Percentiles rank a stretch among this genome's conserved stretches.
Conservation (phyloP, 2,329 filamentous ascomycete species). For the Drechslerella dactyloides region DNA sequence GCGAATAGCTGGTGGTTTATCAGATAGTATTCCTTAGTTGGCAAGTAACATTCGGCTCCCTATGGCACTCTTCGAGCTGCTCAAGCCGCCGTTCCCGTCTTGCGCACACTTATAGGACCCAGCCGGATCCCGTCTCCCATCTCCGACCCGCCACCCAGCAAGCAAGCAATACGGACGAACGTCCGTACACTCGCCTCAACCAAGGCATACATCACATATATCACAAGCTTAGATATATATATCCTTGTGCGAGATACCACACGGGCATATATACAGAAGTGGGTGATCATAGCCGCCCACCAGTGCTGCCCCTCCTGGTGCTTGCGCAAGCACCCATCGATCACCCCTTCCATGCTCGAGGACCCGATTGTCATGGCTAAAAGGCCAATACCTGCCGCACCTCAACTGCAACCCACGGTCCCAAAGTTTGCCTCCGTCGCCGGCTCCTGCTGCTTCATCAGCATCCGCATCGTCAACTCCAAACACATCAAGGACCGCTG, state of each 20-base stretch:
- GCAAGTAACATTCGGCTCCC: constrained; percentile 19
- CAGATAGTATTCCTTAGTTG: constrained; percentile 23
- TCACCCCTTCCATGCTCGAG: constrained; percentile 44
- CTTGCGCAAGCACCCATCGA: background rate
- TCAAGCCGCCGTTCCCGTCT: constrained; percentile 45
- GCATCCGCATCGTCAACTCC: constrained; percentile 42
- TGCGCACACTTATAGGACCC: constrained; percentile 25
- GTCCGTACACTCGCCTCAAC: too few relatives aligned
- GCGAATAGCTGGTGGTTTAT: constrained; percentile 16
- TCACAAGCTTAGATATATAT: background rate
- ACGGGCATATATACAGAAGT: background rate
- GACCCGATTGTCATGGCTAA: constrained; percentile 49
- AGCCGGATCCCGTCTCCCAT: background rate
- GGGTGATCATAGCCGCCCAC: background rate
- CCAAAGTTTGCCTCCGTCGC: constrained; percentile 47
- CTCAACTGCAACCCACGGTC: constrained; percentile 33
- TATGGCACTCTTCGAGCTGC: constrained; percentile 49
- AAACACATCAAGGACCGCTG: constrained; percentile 44
- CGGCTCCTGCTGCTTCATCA: constrained; percentile 49
- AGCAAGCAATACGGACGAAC: too few relatives aligned
- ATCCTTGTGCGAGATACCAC: background rate
- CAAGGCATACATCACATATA: background rate
- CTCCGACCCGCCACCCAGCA: background rate
- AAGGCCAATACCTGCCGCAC: constrained; percentile 48
- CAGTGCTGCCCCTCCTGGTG: constrained; percentile 8